Percentiles rank a stretch among this genome's conserved stretches.
Conservation (phyloP, 495 filamentous ascomycete genomes). For the Neurospora sp. region DNA sequence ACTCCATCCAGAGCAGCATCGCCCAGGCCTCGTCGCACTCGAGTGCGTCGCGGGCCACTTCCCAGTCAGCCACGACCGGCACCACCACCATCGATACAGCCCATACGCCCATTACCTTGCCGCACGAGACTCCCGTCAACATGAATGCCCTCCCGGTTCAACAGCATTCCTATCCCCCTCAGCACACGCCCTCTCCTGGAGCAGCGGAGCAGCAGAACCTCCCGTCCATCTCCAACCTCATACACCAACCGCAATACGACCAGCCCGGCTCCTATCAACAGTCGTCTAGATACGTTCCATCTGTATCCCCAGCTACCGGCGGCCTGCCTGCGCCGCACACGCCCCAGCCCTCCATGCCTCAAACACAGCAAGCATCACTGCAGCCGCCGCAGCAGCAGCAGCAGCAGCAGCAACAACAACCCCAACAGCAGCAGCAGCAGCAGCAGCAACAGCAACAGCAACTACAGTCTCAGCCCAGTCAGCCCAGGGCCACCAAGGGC, state of each 20-base stretch:
- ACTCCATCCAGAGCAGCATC: constrained; percentile 4
- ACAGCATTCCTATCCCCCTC: constrained; percentile 18
- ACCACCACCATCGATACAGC: constrained; percentile 1
- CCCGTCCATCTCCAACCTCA: constrained; percentile 60
- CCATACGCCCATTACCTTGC: background rate
- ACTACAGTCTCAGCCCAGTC: constrained; percentile 12
- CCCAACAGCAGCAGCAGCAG: constrained; percentile 7
- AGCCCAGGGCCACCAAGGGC: constrained; percentile 74
- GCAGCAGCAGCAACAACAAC: constrained; percentile 13
- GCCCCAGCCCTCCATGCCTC: background rate
- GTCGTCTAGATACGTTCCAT: constrained; percentile 5
- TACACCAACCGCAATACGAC: constrained; percentile 51
- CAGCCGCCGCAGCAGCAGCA: constrained; percentile 6
- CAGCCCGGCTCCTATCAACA: constrained; percentile 28
- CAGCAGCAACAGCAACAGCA: constrained; percentile 13
- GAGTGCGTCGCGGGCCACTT: constrained; percentile 15
- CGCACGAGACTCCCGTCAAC: constrained; percentile 1
- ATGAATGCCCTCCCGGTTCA: constrained; percentile 31
- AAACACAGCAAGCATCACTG: constrained; percentile 12
- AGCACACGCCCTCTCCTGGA: constrained; percentile 25
- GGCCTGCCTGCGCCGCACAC: constrained; percentile 9
- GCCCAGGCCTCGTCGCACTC: constrained; percentile 15
- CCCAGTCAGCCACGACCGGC: constrained; percentile 2
- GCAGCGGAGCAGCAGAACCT: constrained; percentile 42
- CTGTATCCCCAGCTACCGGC: constrained; percentile 17